Percentiles rank a stretch among this genome's conserved stretches.
Conservation (phyloP, 164 flowering plant genomes). For the Magnolia officinalis region DNA sequence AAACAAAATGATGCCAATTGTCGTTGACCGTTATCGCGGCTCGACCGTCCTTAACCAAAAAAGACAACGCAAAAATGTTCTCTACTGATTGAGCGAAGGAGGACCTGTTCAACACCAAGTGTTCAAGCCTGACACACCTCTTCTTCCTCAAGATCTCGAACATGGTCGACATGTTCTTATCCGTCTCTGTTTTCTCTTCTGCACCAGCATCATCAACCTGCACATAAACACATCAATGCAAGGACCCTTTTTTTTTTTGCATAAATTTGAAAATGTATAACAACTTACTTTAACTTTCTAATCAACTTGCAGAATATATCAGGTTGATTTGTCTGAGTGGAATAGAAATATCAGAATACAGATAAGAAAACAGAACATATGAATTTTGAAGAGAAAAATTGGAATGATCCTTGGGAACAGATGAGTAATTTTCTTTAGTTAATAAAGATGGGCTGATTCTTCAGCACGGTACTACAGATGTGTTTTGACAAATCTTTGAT, state of each 20-base stretch:
- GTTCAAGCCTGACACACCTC: constrained; percentile 55
- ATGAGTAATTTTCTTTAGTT: too few relatives aligned
- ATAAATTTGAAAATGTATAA: not conserved
- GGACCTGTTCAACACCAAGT: constrained; percentile 52
- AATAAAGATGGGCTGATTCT: too few relatives aligned
- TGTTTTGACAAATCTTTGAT: not conserved
- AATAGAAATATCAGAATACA: too few relatives aligned
- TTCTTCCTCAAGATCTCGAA: constrained; percentile 60
- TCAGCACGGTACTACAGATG: too few relatives aligned
- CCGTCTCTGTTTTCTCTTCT: constrained; percentile 71
- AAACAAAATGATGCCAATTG: constrained; percentile 53
- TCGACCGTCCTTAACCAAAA: constrained; percentile 82
- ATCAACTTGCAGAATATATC: not conserved
- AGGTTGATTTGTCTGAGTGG: not conserved
- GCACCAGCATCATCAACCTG: constrained; percentile 47
- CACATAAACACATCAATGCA: constrained; percentile 6
- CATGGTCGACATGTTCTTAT: constrained; percentile 75
- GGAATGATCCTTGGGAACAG: too few relatives aligned
- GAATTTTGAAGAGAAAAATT: too few relatives aligned
- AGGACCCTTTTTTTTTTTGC: not conserved
- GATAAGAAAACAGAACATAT: too few relatives aligned
- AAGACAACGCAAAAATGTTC: constrained; percentile 82
- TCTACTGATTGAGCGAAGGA: constrained; percentile 91
- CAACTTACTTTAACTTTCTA: not conserved
- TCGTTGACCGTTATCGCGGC: constrained; percentile 53